These are phyloP conservation scores for Jatropha curcas DNA, from an alignment of 345 rosid species.

Conservation along the genomic window DNA sequence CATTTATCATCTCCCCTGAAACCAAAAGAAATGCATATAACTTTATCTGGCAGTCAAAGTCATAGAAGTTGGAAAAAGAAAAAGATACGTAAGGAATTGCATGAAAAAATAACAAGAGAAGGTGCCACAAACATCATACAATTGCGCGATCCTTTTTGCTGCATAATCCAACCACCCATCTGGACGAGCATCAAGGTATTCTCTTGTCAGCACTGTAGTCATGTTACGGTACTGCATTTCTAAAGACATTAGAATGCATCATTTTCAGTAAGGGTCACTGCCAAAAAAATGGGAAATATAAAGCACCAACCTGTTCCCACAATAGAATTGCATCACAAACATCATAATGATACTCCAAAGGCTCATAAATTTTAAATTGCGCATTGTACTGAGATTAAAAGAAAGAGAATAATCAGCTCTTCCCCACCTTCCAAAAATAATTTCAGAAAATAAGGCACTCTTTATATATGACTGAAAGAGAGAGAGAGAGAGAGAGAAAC, in stretches of 20 bases:
- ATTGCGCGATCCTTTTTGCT: conserved; percentile 84
- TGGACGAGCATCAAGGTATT: conserved; percentile 85
- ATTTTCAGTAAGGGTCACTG: conserved; percentile 11
- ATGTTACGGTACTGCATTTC: conserved; percentile 86
- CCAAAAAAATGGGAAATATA: background rate
- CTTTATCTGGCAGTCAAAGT: background rate
- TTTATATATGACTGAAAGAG: background rate
- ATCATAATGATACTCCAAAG: conserved; percentile 87
- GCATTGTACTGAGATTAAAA: conserved; percentile 65
- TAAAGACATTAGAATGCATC: conserved; percentile 27
- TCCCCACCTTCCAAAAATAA: background rate
- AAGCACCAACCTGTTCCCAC: conserved; percentile 89
- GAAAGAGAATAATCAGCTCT: conserved; percentile 13
- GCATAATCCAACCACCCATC: conserved; percentile 97
- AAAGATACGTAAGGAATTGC: background rate
- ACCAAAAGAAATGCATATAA: conserved; percentile 15
- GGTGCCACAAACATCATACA: conserved; percentile 49
- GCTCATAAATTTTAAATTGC: conserved; percentile 82
- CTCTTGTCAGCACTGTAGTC: conserved; percentile 95
- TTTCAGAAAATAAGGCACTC: background rate
- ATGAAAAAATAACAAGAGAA: background rate
- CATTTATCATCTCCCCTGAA: conserved; percentile 86
- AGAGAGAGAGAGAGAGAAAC: conserved; percentile 20
- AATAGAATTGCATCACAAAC: conserved; percentile 80
- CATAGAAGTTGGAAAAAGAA: conserved; percentile 2